Base-by-base conservation (phyloP, 164 flowering plant species). In the Annona squamosa region DNA sequence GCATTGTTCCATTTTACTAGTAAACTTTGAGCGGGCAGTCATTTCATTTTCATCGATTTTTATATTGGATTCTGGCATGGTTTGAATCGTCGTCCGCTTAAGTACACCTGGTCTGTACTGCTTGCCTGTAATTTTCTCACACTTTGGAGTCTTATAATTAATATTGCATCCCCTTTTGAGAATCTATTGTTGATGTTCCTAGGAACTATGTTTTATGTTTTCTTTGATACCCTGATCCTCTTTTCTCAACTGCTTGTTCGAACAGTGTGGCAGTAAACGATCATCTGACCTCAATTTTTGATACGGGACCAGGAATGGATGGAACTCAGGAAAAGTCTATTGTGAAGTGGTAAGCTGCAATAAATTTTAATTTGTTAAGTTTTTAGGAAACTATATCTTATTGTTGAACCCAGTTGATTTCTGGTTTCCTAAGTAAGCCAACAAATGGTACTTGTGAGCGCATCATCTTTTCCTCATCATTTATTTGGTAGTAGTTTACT, bases 281-380 rank as follows among this genome's bases (percentile, higher is more conserved):
- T 16, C 76, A 72, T 65, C 74, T 59, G 66, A 84, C 91, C 73
- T 72, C 82, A 26, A 84, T 92, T 69, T 86, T 87, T 74, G 94
- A 92, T 81, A 82, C 82, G 26, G 98, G 98, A 37, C 89, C 89
- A 74, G 96, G 98, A 73, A 91, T 92, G 96, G 98, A 92, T 78
- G 86, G 76, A n/a, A 85, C 81, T 81, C 88, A 84, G 65, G 88
- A 85, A 59, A 83, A 85, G 64, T 86, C 86, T 45, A 84, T 92
- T 65, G 90, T 75, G 6, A 88, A 88, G 79, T 92, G 98, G 98
- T 92, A 87, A 41, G 78, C 16, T 48, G 4, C 12, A 66, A 6
- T 43, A 42, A 66, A 9, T 18, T 63, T 63, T 19, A 18, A 6
- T 42, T 42, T 26, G 9, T 18, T 18, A 18, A 18, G 0, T 63